These are phyloP conservation scores for Backusella macrospora DNA, from an alignment of 192 early-diverging fungal genomes.

Conservation along the genomic window DNA sequence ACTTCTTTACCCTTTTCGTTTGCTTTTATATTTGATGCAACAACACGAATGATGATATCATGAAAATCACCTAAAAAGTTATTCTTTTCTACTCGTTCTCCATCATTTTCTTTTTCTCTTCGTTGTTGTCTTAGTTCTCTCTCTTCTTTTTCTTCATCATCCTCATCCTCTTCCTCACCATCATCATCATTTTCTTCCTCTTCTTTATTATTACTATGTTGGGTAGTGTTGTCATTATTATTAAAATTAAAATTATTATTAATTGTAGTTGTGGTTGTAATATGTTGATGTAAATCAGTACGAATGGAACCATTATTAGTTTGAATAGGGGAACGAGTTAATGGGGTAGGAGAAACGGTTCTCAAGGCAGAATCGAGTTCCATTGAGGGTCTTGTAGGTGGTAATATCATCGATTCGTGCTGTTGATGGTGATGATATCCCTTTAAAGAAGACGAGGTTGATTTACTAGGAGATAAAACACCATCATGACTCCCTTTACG, in stretches of 20 bases:
- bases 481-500: background rate
- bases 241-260: background rate
- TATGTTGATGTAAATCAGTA: constrained; percentile 7
- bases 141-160: background rate
- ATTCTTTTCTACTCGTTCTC: background rate
- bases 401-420: constrained; percentile 15
- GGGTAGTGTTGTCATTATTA: background rate
- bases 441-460: constrained; percentile 15
- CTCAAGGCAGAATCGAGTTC: constrained; percentile 13
- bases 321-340: constrained; percentile 4
- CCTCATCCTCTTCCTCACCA: background rate
- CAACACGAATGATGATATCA: constrained; percentile 38
- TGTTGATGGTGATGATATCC: background rate
- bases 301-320: background rate
- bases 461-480: background rate
- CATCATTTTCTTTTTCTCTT: background rate
- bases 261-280: background rate
- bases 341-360: constrained; percentile 15
- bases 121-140: background rate
- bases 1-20: constrained; percentile 83
- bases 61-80: background rate
- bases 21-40: constrained; percentile 62
- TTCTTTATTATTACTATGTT: background rate
- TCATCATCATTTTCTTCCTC: background rate
- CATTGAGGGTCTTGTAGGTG: constrained; percentile 1